Base-by-base conservation (phyloP, 768 basidiomycete genomes). In the Candolleomyces eurysporus region DNA sequence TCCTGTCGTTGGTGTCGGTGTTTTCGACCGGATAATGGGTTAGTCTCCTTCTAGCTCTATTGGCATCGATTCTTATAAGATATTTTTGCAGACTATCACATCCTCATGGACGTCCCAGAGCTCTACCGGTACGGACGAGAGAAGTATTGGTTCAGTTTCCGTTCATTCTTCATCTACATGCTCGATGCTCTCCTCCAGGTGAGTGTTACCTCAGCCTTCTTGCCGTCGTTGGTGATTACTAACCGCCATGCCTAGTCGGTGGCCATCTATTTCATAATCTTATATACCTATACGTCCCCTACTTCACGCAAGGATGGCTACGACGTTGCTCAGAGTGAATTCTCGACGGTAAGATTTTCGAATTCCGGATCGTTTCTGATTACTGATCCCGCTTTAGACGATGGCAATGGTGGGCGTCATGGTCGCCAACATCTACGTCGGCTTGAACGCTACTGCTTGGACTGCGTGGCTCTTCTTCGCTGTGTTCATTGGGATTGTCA, bases 11-110 rank as follows among this genome's bases (percentile, higher is more conserved):
- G 96, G 89, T 11, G 92, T 98, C 61, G 96, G 96, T 54, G 73
- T 98, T 53, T 98, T 98, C 72, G 96, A 99, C 72, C 90, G 94
- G 26, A 83, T 95, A 68, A 82, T 93, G 64, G 90, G 91, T 91
- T 63, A 26, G 84, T 74, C 60, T 49, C 21, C 21, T 30, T 52
- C 36, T 17, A 3, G 48, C 30, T 59, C 19, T 5, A 10, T 9
- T 6, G 36, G 0, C 21, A 11, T 14, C 21, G n/a, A 3, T n/a
- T 14, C 30, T n/a, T 22, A 26, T 22, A 5, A 32, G n/a, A 39
- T 13, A 14, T 46, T 17, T 48, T 21, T 36, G 5, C 60, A 89
- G 94, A 96, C 67, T 87, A 89, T 46, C 85, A 90, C 63, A 81
- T 89, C 21, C 81, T 99, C 48, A 96, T 98, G 92, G 84, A 85